A percentile compares a stretch with the other conserved stretches of the same genome.
These are phyloP conservation scores for Nemania sp. DNA, from an alignment of 2,329 filamentous ascomycete genomes.

Conservation along the genomic window DNA sequence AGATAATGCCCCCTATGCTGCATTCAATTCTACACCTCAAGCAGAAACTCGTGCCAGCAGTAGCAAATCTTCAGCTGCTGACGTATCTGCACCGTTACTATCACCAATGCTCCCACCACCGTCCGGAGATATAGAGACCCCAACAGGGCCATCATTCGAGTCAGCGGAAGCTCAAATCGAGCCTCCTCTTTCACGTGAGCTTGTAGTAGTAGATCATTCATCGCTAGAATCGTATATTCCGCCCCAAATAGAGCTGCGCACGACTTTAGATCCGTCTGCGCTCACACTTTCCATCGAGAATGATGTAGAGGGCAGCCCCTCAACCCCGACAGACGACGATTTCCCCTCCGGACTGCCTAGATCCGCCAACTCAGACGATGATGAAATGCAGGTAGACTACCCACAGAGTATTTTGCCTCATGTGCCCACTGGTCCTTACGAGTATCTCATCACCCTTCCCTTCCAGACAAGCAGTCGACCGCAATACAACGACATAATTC, in stretches of 20 bases:
- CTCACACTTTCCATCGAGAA: constrained; percentile 51
- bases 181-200: constrained; percentile 12
- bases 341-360: constrained; percentile 30
- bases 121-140: constrained; percentile 28
- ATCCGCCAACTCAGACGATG: constrained; percentile 28
- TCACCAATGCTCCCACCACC: constrained; percentile 34
- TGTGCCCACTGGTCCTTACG: constrained; percentile 51
- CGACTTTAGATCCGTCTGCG: constrained; percentile 48
- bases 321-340: constrained; percentile 46
- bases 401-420: constrained; percentile 45
- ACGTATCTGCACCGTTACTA: constrained; percentile 8
- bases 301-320: constrained; percentile 46
- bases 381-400: constrained; percentile 41
- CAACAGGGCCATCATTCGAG: constrained; percentile 25
- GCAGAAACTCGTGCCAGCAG: constrained; percentile 12
- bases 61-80: neutral
- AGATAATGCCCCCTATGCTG: constrained; percentile 3
- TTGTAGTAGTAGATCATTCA: constrained; percentile 22
- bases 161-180: constrained; percentile 3
- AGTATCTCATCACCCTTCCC: constrained; percentile 68
- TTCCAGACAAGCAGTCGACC: constrained; percentile 65
- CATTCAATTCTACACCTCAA: constrained; percentile 25
- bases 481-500: constrained; percentile 64
- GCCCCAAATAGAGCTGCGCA: constrained; percentile 45
- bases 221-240: constrained; percentile 35